Base-by-base conservation (phyloP, 2,329 filamentous ascomycete genomes). In the Zasmidium angulare region DNA sequence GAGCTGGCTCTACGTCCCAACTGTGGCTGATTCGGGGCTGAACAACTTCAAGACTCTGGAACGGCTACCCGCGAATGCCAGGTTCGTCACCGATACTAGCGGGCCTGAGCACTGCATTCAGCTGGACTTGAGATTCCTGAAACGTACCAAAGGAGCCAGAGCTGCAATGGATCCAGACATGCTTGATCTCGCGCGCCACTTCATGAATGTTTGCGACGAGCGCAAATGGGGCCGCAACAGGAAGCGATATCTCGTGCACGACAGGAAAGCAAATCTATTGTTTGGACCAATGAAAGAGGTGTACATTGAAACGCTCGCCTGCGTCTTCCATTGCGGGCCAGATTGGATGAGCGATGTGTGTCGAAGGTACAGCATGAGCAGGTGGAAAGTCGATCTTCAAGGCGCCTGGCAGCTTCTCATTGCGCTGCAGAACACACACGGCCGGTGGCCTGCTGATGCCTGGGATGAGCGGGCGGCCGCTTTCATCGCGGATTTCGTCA, bases 291-390 rank as follows among this genome's bases (percentile, higher is more conserved):
- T 78, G 69, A 67, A 68, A n/a, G 77, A 77, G 40, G 71, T 76
- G 3, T 79, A 77, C 65, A 69, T 73, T 14, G 74, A 78, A 55
- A 77, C 75, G 3, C 67, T 79, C 2, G 74, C 75, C 2, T 78
- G 76, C 61, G 66, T 75, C 1, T 71, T 78, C 55, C 69, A 73
- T 10, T 77, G 74, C 62, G 77, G 77, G 1, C 64, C 74, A 0
- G 64, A 73, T 36, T 79, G 75, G 75, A 66, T 77, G 11, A 61
- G 71, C 14, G 72, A 77, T 22, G 66, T 77, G 1, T 70, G 70
- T 52, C 61, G 67, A 6, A 69, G 67, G 23, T 68, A 73, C 63
- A 66, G 68, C 52, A 70, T 73, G 53, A 66, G 63, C 50, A 63
- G 71, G 26, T 72, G 68, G 67, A 68, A 68, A 50, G 67, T 68